phyloP scores from a whole-genome alignment of 495 filamentous ascomycete species.

The Annulohypoxylon nitens region DNA sequence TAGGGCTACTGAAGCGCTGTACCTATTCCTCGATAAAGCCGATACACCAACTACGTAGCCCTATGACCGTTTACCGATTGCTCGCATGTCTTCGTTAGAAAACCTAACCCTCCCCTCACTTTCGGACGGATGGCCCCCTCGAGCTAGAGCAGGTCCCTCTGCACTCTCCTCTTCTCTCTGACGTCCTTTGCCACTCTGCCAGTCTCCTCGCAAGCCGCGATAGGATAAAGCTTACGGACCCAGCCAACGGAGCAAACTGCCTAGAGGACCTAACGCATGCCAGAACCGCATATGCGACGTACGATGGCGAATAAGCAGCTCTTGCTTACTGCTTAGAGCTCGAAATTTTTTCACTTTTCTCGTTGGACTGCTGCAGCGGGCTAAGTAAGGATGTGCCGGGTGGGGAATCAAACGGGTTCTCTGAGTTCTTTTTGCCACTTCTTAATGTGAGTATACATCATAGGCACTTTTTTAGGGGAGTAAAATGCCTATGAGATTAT shows the following conservation, averaged over 20 bases:
- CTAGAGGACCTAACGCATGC: slow-evolving; percentile 3
- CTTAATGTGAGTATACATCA: not conserved
- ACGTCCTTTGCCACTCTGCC: not conserved
- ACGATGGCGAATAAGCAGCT: slow-evolving; percentile 21
- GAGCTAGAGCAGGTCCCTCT: slow-evolving; percentile 33
- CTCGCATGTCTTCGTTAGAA: slow-evolving; percentile 11
- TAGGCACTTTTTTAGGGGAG: not conserved
- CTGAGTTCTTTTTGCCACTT: not conserved
- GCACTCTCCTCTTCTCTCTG: slow-evolving; percentile 1
- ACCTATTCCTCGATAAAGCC: slow-evolving; percentile 6
- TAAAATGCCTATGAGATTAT: not conserved
- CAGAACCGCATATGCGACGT: slow-evolving; percentile 10
- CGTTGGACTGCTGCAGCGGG: slow-evolving; percentile 21
- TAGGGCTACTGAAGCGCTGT: not conserved
- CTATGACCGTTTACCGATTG: slow-evolving; percentile 1
- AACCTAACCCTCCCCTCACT: slow-evolving; percentile 40
- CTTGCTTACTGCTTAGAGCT: slow-evolving; percentile 1
- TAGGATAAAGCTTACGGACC: slow-evolving; percentile 9
- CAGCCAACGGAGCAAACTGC: not conserved
- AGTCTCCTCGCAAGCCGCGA: slow-evolving; percentile 27
- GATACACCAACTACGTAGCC: slow-evolving; percentile 31
- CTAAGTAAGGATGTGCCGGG: slow-evolving; percentile 4
- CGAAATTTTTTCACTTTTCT: slow-evolving; percentile 2
- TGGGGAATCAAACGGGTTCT: not conserved
- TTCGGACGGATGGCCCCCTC: slow-evolving; percentile 32